Evolutionary conservation across 1,284 basidiomycete genomes (phyloP).

Genomic region (Boletus semigastroideus): DNA sequence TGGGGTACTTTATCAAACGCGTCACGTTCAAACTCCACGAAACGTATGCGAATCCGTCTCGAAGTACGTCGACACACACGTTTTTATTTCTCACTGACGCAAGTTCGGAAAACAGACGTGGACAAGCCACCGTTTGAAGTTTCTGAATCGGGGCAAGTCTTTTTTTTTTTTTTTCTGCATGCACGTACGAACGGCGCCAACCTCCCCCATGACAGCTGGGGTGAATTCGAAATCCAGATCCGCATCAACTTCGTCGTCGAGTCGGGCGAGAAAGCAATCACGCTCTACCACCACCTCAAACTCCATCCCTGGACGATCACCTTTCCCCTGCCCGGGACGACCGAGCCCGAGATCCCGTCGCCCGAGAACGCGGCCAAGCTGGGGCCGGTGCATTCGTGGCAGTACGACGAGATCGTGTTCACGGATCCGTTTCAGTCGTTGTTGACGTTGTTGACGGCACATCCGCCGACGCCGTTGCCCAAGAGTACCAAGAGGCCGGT

Average conservation of each 20-base stretch:
- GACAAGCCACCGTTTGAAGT: slow-evolving; percentile 95
- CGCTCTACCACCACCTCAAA: slow-evolving; percentile 91
- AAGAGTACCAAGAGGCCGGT: slow-evolving; percentile 61
- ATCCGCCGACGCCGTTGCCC: slow-evolving; percentile 84
- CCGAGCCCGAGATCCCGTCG: slow-evolving; percentile 63
- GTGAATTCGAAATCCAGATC: slow-evolving; percentile 97
- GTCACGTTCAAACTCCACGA: slow-evolving; percentile 99
- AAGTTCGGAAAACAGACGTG: slow-evolving; percentile 57
- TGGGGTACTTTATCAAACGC: slow-evolving; percentile 88
- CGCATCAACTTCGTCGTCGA: slow-evolving; percentile 92
- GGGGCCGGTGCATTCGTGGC: slow-evolving; percentile 94
- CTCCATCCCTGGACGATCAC: slow-evolving; percentile 87
- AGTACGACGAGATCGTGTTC: slow-evolving; percentile 99
- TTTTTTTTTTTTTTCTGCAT: not conserved
- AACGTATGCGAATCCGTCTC: slow-evolving; percentile 87
- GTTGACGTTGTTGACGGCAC: slow-evolving; percentile 76
- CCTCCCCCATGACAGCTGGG: slow-evolving; percentile 66
- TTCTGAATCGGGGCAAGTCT: slow-evolving; percentile 83
- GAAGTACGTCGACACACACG: slow-evolving; percentile 58
- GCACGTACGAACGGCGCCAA: not conserved
- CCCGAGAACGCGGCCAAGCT: slow-evolving; percentile 61
- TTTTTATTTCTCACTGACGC: not conserved
- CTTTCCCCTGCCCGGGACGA: slow-evolving; percentile 27
- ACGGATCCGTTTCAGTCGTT: slow-evolving; percentile 91
- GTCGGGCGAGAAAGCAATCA: slow-evolving; percentile 88